Evolutionary conservation across 139 green algal species (phyloP).

Genomic region (Dunaliella sp.): DNA sequence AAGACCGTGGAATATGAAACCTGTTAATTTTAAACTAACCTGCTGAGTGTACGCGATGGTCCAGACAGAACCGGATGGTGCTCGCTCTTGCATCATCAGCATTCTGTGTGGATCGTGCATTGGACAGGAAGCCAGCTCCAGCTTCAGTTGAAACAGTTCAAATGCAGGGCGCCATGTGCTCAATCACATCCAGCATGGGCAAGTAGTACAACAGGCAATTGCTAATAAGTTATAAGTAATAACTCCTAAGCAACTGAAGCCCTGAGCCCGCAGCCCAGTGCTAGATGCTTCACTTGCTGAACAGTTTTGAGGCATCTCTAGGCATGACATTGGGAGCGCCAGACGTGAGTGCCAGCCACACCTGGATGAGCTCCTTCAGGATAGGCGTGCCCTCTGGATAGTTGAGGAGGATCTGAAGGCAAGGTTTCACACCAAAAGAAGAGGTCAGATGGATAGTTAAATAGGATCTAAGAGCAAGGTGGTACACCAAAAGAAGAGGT

Average conservation of each 20-base stretch:
- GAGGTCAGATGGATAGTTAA: too few species aligned
- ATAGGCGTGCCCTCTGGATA: slow-evolving; percentile 79
- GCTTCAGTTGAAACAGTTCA: not conserved
- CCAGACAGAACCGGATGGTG: slow-evolving; percentile 56
- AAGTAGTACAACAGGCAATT: too few species aligned
- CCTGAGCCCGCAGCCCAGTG: not conserved
- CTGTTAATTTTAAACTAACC: too few species aligned
- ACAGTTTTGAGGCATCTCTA: too few species aligned
- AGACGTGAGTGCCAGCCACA: slow-evolving; percentile 3
- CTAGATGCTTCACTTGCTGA: too few species aligned
- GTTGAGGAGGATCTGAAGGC: slow-evolving; percentile 71
- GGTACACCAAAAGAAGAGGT: too few species aligned
- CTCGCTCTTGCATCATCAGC: slow-evolving; percentile 63
- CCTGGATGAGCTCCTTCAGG: slow-evolving; percentile 77
- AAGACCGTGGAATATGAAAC: too few species aligned
- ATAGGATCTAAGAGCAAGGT: too few species aligned
- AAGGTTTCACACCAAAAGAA: too few species aligned
- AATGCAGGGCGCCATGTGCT: not conserved
- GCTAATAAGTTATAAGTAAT: not conserved
- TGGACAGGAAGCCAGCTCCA: not conserved
- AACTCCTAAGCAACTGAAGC: not conserved
- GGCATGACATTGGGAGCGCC: too few species aligned
- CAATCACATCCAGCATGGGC: not conserved
- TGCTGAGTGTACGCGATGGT: slow-evolving; percentile 38
- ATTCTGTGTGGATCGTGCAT: slow-evolving; percentile 41